Percentiles rank a stretch among this genome's conserved stretches.
Evolutionary conservation across 208 protist species (phyloP).

Genomic region (Trypanosoma brucei): DNA sequence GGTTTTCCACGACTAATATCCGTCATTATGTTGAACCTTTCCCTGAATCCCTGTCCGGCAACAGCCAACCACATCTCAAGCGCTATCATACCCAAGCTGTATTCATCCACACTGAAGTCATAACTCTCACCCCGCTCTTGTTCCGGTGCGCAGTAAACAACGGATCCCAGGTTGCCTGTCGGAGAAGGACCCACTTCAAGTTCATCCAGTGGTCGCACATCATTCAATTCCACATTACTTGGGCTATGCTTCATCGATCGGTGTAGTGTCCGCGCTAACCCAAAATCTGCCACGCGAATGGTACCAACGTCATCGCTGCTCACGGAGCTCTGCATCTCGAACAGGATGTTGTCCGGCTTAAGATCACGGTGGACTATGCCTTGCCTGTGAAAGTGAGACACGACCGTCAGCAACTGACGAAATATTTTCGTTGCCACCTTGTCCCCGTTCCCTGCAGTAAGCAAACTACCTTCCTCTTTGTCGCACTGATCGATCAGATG

Average conservation of each 20-base stretch:
- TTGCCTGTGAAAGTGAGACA: conserved; percentile 67
- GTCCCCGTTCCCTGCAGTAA: conserved; percentile 48
- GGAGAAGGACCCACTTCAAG: conserved; percentile 4
- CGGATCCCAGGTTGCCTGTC: conserved; percentile 65
- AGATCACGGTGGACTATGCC: conserved; percentile 77
- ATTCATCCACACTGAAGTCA: conserved; percentile 85
- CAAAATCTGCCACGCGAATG: conserved; percentile 83
- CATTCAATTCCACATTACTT: conserved; percentile 41
- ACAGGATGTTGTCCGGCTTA: conserved; percentile 82
- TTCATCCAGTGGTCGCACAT: conserved; percentile 12
- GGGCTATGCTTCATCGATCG: conserved; percentile 35
- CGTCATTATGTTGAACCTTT: conserved; percentile 76
- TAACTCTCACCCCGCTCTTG: conserved; percentile 71
- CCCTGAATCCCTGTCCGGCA: conserved; percentile 68
- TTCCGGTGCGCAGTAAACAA: conserved; percentile 83
- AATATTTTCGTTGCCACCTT: conserved; percentile 63
- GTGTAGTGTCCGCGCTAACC: conserved; percentile 57
- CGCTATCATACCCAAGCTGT: conserved; percentile 84
- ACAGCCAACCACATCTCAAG: conserved; percentile 86
- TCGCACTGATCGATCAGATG: conserved; percentile 72
- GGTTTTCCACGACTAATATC: conserved; percentile 53
- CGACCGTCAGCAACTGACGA: conserved; percentile 71
- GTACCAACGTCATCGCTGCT: conserved; percentile 47
- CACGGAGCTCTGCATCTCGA: conserved; percentile 50
- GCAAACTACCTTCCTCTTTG: conserved; percentile 30